A percentile compares a stretch with the other conserved stretches of the same genome.
These are phyloP conservation scores for Phallus indusiatus DNA, from an alignment of 768 basidiomycete genomes.

Conservation along the genomic window DNA sequence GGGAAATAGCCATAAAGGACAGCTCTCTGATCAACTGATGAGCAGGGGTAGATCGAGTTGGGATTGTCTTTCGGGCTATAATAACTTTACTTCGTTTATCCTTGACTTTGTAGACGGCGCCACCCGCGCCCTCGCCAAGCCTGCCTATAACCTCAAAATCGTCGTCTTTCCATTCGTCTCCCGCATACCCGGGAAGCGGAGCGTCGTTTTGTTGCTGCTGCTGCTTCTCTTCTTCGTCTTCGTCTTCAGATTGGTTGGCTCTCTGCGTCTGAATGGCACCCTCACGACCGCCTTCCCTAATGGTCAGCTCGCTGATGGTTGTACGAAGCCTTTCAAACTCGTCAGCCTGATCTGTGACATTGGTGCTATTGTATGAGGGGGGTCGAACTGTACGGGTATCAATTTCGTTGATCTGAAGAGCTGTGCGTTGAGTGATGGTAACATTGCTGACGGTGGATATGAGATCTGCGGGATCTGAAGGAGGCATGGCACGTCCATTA, in stretches of 20 bases:
- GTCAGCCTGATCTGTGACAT: not conserved
- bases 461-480: not conserved
- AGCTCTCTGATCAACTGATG: constrained; percentile 91
- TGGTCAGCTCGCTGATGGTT: constrained; percentile 3
- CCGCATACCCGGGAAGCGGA: constrained; percentile 2
- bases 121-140: constrained; percentile 92
- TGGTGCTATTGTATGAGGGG: not conserved
- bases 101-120: constrained; percentile 89
- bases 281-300: not conserved
- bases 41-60: constrained; percentile 80
- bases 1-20: constrained; percentile 78
- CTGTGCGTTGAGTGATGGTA: not conserved
- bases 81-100: constrained; percentile 71
- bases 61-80: constrained; percentile 93
- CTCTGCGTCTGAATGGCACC: not conserved
- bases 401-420: not conserved
- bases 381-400: constrained; percentile 6
- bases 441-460: not conserved
- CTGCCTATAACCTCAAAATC: constrained; percentile 66
- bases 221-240: not conserved
- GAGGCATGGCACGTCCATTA: constrained; percentile 5
- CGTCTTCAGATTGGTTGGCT: not conserved
- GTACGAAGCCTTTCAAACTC: constrained; percentile 5
- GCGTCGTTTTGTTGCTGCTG: not conserved
- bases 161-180: constrained; percentile 51